These are phyloP conservation scores for Chaetomium olivaceum DNA, from an alignment of 2,329 filamentous ascomycete genomes.

Conservation along the genomic window DNA sequence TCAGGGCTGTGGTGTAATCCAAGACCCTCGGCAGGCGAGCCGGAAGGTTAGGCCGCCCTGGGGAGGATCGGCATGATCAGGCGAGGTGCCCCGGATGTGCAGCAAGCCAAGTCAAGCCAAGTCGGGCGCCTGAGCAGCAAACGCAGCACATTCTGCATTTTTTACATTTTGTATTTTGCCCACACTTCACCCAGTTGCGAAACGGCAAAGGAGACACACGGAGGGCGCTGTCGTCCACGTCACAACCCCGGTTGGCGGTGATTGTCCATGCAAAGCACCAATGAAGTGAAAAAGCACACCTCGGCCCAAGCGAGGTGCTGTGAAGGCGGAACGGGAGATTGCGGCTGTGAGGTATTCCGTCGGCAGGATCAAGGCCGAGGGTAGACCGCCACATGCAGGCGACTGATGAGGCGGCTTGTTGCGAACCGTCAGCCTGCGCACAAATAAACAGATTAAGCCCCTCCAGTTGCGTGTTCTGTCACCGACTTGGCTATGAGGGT, in stretches of 20 bases:
- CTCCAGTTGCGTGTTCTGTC: not conserved
- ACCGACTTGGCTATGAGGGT: not conserved
- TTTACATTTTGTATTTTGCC: not conserved
- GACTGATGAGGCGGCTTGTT: not conserved
- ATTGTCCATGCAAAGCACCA: not conserved
- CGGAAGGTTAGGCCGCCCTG: conserved; percentile 9
- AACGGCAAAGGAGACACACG: not conserved
- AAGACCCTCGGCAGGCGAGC: conserved; percentile 4
- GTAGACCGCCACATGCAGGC: not conserved
- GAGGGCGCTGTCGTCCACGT: conserved; percentile 7
- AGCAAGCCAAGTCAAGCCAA: conserved; percentile 1
- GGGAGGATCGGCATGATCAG: conserved; percentile 21
- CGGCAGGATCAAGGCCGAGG: not conserved
- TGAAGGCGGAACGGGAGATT: not conserved
- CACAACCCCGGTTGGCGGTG: conserved; percentile 5
- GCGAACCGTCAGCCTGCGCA: not conserved
- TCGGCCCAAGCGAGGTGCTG: not conserved
- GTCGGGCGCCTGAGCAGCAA: conserved; percentile 8
- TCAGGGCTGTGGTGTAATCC: not conserved
- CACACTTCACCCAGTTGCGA: not conserved
- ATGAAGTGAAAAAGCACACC: conserved; percentile 5
- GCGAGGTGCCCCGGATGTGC: conserved; percentile 13
- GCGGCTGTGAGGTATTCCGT: conserved; percentile 5
- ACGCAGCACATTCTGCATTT: not conserved
- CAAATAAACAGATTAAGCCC: not conserved